Base-by-base conservation (phyloP, 2,329 filamentous ascomycete species). In the Clarireedia sp. region DNA sequence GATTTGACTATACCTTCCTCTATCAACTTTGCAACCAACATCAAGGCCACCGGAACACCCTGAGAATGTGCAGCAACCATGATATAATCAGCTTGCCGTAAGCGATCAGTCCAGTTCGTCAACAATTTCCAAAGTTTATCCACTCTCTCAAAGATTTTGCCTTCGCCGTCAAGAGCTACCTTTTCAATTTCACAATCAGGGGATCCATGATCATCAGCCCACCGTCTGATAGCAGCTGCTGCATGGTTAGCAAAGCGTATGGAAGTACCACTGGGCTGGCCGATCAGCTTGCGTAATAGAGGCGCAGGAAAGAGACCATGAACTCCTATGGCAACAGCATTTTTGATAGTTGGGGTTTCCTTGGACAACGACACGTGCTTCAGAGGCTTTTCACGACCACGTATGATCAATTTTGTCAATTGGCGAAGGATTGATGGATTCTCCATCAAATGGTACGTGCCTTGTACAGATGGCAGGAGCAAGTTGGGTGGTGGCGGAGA, bases 1-100 rank as follows among this genome's bases (percentile, higher is more conserved):
- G 81, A 80, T 14, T 83, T 85, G 29, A 97, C 80, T 62, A 94
- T 89, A 2, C 91, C 91, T 57, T 96, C 84, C 52, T 94, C 87
- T 53, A 99, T 91, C 43, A 99, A 77, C 70, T 96, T 96, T 5
- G 91, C 90, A 5, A 97, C 78, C 3, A 99, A 77, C 84, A 96
- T 96, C 57, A 96, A 80, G 5, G 88, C 86, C 0, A 99, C 94
- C 0, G 94, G 94, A 0, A 97, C 94, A 21, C 94, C 94, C 70
- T 99, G 94, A 2, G 90, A 95, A 70, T 99, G 94, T 58, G 90
- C 96, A 2, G 90, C 90, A n/a, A 99, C 75, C 40, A 99, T 72
- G 43, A 99, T 85, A 59, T 97, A 85, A 70, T 99, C 94, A 0
- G 94, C 91, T 52, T 80, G 81, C 51, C 89, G 84, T 33, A 99